Evolutionary conservation across 352 stramenopile genomes (phyloP), one percentile per base, ranked within the genome.

Genomic region (Phytophthora pini): DNA sequence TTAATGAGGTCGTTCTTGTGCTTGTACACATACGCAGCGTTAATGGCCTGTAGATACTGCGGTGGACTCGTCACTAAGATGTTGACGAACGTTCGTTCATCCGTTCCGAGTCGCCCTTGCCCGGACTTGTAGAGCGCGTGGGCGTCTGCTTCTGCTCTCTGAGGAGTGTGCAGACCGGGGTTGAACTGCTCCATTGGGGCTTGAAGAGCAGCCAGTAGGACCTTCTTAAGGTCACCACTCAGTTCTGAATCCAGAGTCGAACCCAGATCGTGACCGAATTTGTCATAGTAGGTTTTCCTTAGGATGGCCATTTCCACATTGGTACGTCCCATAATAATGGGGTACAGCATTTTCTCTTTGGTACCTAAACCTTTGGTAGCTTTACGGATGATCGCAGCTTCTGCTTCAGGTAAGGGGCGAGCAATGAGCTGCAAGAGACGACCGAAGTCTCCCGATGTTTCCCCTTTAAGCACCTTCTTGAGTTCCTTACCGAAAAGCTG

Each of bases 281-380:
- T 45, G 26, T 88, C 76, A 48, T 82, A 92, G 73, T 81, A 93
- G 0, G 82, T 87, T 72, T 89, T 88, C 75, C 90, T 91, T 44
- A 93, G 74, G 56, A 93, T 90, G 68, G 69, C 66, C 57, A 93
- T 74, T 61, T 93, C 84, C 11, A 61, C 63, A 59, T 90, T 88
- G 9, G 84, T 89, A 55, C 84, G 77, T 29, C 81, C 81, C 27
- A 88, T 77, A 27, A 90, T 52, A 24, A 83, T 68, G n/a, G 80
- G 84, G 72, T 82, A 91, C 52, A 90, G 79, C 36, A 85, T 66
- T 43, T 83, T 83, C 63, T 93, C 84, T 15, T 69, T 74, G 13
- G 84, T 93, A 62, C 84, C 84, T 0, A 64, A 12, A 11, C 84
- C 84, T 70, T 89, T 88, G 68, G 82, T 91, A 43, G 84, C 80